Percentiles rank a stretch among this genome's conserved stretches.
Conservation (phyloP, 345 rosid species). For the Psidium friedrichsthalianum region DNA sequence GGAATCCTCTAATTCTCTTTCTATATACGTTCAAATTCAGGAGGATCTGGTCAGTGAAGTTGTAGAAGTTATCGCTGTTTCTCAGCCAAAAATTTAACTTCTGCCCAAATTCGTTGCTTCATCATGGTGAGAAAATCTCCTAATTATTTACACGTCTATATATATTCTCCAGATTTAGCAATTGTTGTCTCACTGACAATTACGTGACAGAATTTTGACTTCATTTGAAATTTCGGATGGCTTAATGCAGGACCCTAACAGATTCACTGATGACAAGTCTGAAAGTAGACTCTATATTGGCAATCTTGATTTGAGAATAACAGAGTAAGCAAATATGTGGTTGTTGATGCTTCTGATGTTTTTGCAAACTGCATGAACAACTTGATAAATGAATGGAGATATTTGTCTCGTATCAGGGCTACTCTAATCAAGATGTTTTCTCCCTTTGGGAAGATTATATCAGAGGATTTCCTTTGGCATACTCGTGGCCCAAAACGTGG, state of each 20-base stretch:
- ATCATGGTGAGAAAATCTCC: background rate
- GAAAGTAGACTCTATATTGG: conserved; percentile 73
- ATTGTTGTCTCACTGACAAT: background rate
- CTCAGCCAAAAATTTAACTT: background rate
- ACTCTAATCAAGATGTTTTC: conserved; percentile 82
- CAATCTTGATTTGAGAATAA: conserved; percentile 78
- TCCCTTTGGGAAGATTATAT: conserved; percentile 71
- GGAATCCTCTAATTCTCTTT: background rate
- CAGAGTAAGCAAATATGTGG: conserved; percentile 45
- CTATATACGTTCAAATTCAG: background rate
- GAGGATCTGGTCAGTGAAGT: background rate
- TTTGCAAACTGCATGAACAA: background rate
- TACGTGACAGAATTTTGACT: background rate
- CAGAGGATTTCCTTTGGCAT: conserved; percentile 92
- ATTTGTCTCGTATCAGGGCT: conserved; percentile 36
- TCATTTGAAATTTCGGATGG: background rate
- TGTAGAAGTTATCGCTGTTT: background rate
- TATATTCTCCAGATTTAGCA: background rate
- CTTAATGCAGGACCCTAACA: conserved; percentile 41
- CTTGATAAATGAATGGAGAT: background rate
- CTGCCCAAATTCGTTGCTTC: background rate
- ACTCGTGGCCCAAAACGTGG: conserved; percentile 90
- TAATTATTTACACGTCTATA: background rate
- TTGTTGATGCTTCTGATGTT: background rate
- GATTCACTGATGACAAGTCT: conserved; percentile 45